Conservation (phyloP, 441 rosid species). For the Omphalea diandra region DNA sequence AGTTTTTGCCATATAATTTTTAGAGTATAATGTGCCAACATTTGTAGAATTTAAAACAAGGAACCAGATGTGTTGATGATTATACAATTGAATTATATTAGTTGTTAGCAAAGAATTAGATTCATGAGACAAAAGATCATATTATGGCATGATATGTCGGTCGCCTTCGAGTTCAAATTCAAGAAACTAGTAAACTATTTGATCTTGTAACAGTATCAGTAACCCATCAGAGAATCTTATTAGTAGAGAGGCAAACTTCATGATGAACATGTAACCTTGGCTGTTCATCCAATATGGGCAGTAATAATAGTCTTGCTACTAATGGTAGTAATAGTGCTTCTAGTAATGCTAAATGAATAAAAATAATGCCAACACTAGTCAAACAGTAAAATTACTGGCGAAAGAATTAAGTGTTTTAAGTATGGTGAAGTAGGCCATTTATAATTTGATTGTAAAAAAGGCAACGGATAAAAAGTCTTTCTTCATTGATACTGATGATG, state of each 20-base stretch:
- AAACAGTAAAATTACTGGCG: neutral
- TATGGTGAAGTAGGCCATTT: too few species aligned
- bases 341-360: too few species aligned
- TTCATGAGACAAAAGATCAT: neutral
- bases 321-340: neutral
- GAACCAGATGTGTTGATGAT: neutral
- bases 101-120: neutral
- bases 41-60: neutral
- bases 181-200: neutral
- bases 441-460: too few species aligned
- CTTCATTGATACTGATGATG: too few species aligned
- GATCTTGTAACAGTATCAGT: neutral
- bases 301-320: neutral
- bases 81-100: neutral
- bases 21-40: neutral
- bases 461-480: too few species aligned
- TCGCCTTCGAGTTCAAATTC: neutral
- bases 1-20: neutral
- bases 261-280: too few species aligned
- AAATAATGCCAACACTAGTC: neutral
- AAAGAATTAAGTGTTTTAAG: too few species aligned
- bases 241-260: neutral
- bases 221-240: neutral
- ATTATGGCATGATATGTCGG: neutral
- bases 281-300: too few species aligned